Base-by-base conservation (phyloP, 345 rosid species). In the Citropsis articulata region DNA sequence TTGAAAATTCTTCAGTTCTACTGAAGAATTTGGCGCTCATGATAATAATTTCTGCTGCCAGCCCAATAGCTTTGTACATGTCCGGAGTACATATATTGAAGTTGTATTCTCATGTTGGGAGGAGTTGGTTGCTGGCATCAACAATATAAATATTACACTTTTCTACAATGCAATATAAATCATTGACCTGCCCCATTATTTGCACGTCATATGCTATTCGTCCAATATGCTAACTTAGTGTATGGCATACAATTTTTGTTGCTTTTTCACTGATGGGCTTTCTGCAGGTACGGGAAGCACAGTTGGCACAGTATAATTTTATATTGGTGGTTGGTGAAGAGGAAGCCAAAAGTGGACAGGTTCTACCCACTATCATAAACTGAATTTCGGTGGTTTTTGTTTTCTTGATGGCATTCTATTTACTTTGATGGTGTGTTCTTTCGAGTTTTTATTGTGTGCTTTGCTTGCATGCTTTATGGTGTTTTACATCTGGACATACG, bases 291-390 rank as follows among this genome's bases (percentile, higher is more conserved):
- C 87, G 94, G 64, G 98, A 96, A 89, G 99, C 99, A 80, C 98
- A 94, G 87, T 74, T 90, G 78, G 97, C 97, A 4, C 98, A 95
- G 77, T 97, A 88, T 88, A 97, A 93, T 81, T 97, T 84, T 83
- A 97, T 97, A 70, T 84, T 97, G 74, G 98, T 97, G n/a, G 98
- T 97, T 9, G 99, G 99, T 38, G 98, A 94, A 83, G 88, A 87
- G 56, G 99, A 97, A 85, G 83, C 89, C 45, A 79, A 82, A 78
- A 88, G 89, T 21, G 92, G 93, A 82, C 87, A 91, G 99, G 99
- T 97, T 73, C 38, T 42, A 59, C 56, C 38, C 14, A 57, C 28
- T 61, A 19, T 60, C 48, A 13, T 35, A 28, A 55, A 42, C 36
- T 45, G 45, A 63, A 56, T 75, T 53, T 28, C 1, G 33, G 50